These are phyloP conservation scores for Coemansia brasiliensis DNA, from an alignment of 192 early-diverging fungal genomes.

Conservation along the genomic window DNA sequence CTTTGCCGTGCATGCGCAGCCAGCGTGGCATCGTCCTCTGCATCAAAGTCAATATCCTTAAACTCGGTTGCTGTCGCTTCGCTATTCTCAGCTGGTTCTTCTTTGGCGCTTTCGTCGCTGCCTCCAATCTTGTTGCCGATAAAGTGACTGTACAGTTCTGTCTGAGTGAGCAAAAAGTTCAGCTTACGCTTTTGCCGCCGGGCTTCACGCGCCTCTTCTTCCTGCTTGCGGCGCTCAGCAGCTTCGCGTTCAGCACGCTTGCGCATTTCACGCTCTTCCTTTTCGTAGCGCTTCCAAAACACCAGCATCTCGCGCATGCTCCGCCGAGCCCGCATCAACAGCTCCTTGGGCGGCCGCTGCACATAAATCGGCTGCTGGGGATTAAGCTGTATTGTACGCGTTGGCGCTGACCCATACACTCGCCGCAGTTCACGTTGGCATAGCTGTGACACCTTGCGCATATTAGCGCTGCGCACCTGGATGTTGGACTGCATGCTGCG, in stretches of 20 bases:
- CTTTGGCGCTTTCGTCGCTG: background rate
- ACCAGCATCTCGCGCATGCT: conserved; percentile 78
- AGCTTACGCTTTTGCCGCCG: conserved; percentile 84
- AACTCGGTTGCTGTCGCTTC: conserved; percentile 23
- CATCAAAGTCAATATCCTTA: conserved; percentile 76
- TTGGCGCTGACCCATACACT: conserved; percentile 52
- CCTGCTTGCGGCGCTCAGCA: conserved; percentile 68
- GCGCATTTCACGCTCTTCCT: conserved; percentile 83
- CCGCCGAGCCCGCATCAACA: conserved; percentile 62
- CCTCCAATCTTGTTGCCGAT: conserved; percentile 74
- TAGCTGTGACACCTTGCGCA: conserved; percentile 68
- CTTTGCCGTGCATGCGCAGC: conserved; percentile 67
- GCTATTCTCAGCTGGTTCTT: conserved; percentile 4
- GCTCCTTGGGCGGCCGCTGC: conserved; percentile 58
- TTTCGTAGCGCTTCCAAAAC: conserved; percentile 91
- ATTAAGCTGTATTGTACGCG: conserved; percentile 36
- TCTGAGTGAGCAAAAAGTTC: conserved; percentile 90
- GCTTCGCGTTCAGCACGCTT: conserved; percentile 89
- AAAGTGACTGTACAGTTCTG: conserved; percentile 91
- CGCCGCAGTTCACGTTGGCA: conserved; percentile 74
- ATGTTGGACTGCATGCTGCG: conserved; percentile 42
- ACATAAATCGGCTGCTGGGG: conserved; percentile 28
- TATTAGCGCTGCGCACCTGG: conserved; percentile 56
- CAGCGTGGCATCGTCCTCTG: conserved; percentile 69
- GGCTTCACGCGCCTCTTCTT: conserved; percentile 82